phyloP scores from a whole-genome alignment of 2,329 filamentous ascomycete species.

The Botrytis pseudocinerea region DNA sequence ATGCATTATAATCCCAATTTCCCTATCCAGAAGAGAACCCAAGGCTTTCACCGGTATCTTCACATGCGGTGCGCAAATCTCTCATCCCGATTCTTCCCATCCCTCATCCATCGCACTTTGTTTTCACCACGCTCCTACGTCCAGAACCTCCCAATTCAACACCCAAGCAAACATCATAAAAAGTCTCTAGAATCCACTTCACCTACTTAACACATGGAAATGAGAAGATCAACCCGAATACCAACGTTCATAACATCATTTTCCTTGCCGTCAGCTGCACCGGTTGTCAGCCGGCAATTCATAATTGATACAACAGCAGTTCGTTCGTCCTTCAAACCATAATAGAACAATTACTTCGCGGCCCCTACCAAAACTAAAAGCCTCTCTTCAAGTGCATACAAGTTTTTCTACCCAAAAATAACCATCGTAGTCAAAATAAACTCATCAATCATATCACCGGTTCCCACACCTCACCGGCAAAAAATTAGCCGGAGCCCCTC shows the following conservation, averaged over 20 bases:
- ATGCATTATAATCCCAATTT: neutral
- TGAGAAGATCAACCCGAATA: neutral
- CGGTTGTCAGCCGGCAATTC: neutral
- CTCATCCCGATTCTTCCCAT: neutral
- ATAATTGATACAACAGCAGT: neutral
- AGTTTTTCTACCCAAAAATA: neutral
- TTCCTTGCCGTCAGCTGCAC: neutral
- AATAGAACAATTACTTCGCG: neutral
- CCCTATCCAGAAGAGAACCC: neutral
- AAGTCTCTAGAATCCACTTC: neutral
- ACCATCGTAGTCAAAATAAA: neutral
- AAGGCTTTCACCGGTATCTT: neutral
- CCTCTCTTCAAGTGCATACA: neutral
- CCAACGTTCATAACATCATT: neutral
- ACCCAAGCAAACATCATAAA: neutral
- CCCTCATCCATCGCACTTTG: neutral
- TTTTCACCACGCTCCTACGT: neutral
- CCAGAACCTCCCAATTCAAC: neutral
- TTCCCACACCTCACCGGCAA: neutral
- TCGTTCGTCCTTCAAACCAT: neutral
- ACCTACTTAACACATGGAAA: neutral
- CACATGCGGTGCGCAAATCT: neutral
- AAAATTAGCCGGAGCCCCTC: neutral
- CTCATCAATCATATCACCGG: neutral
- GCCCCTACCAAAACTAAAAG: neutral